Percentiles rank a stretch among this genome's conserved stretches.
Evolutionary conservation across 352 stramenopile genomes (phyloP).

Genomic region (Phytophthora aleatoria): DNA sequence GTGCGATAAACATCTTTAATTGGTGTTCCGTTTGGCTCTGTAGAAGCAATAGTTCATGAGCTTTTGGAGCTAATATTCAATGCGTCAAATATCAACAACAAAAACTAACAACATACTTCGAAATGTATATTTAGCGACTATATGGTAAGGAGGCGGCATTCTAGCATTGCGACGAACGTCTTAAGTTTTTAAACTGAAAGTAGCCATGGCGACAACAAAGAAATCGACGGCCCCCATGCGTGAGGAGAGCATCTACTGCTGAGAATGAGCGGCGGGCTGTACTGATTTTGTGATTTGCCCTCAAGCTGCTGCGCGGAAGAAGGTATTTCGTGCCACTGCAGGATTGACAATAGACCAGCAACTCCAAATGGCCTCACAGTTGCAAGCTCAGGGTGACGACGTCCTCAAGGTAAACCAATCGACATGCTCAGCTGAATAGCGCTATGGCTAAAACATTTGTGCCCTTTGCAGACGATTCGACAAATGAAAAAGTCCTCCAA

Average conservation of each 20-base stretch:
- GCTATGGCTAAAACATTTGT: neutral
- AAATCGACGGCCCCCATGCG: slow-evolving; percentile 4
- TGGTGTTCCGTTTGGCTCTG: no score
- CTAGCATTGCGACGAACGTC: neutral
- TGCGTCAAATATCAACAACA: no score
- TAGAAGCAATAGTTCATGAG: no score
- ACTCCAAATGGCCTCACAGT: slow-evolving; percentile 51
- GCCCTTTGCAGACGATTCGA: slow-evolving; percentile 48
- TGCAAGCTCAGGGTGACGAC: slow-evolving; percentile 54
- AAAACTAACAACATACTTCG: no score
- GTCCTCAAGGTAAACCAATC: slow-evolving; percentile 51
- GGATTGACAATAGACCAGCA: slow-evolving; percentile 72
- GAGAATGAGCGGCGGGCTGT: neutral
- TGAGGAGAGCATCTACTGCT: neutral
- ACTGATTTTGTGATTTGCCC: slow-evolving; percentile 1
- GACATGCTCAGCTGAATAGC: neutral
- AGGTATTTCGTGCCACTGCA: slow-evolving; percentile 69
- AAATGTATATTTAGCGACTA: no score
- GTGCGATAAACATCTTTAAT: no score
- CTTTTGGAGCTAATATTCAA: no score
- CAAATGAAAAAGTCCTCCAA: slow-evolving; percentile 72
- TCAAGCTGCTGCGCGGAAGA: slow-evolving; percentile 44
- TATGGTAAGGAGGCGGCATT: no score
- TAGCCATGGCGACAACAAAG: slow-evolving; percentile 10
- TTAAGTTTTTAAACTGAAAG: no score